Percentiles rank a stretch among this genome's conserved stretches.
Evolutionary conservation across 2,329 filamentous ascomycete genomes (phyloP).

Genomic region (Tolypocladium ophioglossoides): DNA sequence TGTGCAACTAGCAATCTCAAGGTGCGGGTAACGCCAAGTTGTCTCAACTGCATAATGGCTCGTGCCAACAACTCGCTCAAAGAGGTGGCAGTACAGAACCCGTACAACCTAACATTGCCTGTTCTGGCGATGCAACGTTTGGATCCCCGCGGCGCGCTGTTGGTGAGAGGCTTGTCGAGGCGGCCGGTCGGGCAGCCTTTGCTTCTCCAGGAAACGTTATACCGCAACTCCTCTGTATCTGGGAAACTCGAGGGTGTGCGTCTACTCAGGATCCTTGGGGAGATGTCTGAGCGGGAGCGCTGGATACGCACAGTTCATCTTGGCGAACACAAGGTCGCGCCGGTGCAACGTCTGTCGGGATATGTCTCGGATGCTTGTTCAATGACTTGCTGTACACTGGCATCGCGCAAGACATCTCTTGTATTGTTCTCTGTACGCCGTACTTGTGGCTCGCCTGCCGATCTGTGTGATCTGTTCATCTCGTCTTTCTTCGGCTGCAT

Average conservation of each 20-base stretch:
- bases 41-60: background rate
- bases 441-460: background rate
- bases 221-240: background rate
- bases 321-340: background rate
- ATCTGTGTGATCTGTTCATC: background rate
- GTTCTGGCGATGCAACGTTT: background rate
- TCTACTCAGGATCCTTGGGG: no score
- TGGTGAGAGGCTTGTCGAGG: background rate
- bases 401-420: background rate
- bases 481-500: background rate
- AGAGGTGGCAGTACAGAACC: background rate
- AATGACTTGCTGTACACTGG: background rate
- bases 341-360: background rate
- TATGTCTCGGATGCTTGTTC: conserved; percentile 1
- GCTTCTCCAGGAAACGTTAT: background rate
- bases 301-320: background rate
- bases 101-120: background rate
- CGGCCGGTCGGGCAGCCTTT: background rate
- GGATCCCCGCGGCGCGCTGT: no score
- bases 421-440: background rate
- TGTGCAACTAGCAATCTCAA: background rate
- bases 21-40: background rate
- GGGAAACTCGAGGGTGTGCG: no score
- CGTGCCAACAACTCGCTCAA: no score
- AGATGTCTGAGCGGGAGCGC: no score